A percentile compares a stretch with the other conserved stretches of the same genome.
Conservation (phyloP, 2,329 filamentous ascomycete species). For the Emergomyces pasteurianus region DNA sequence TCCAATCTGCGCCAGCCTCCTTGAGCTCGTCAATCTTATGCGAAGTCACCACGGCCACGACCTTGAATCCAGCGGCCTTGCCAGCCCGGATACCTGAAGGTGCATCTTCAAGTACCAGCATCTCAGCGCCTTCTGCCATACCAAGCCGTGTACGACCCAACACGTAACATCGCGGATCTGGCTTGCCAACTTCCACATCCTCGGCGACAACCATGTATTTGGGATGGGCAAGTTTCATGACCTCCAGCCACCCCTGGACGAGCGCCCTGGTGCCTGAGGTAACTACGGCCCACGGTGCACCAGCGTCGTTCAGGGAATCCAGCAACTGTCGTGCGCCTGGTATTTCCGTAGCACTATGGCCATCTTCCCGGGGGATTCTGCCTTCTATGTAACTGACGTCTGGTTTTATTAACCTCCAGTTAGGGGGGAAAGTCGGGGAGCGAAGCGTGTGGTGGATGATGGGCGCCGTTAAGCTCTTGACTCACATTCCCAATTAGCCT, state of each 20-base stretch:
- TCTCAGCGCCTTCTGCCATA: conserved; percentile 33
- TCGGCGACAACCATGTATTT: conserved; percentile 61
- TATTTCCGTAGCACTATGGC: conserved; percentile 69
- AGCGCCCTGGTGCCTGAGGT: conserved; percentile 55
- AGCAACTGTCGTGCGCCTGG: conserved; percentile 68
- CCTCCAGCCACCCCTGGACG: conserved; percentile 59
- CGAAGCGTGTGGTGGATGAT: neutral
- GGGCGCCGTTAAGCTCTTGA: conserved; percentile 13
- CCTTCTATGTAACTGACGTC: conserved; percentile 72
- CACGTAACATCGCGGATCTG: conserved; percentile 61
- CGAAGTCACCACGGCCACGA: conserved; percentile 74
- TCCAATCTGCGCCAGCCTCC: conserved; percentile 74
- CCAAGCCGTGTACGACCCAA: conserved; percentile 54
- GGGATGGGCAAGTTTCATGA: conserved; percentile 53
- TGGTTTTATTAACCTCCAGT: conserved; percentile 24
- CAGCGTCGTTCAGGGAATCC: conserved; percentile 47
- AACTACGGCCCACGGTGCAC: conserved; percentile 75
- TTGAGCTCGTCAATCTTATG: conserved; percentile 61
- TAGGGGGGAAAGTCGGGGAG: neutral
- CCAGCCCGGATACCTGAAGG: conserved; percentile 74
- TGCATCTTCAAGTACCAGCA: conserved; percentile 80
- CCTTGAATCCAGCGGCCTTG: conserved; percentile 74
- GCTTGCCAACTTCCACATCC: conserved; percentile 64
- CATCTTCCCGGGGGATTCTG: conserved; percentile 63
- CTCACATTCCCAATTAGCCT: conserved; percentile 89